phyloP scores from a whole-genome alignment of 2,329 filamentous ascomycete genomes.

The Fonsecaea nubica region DNA sequence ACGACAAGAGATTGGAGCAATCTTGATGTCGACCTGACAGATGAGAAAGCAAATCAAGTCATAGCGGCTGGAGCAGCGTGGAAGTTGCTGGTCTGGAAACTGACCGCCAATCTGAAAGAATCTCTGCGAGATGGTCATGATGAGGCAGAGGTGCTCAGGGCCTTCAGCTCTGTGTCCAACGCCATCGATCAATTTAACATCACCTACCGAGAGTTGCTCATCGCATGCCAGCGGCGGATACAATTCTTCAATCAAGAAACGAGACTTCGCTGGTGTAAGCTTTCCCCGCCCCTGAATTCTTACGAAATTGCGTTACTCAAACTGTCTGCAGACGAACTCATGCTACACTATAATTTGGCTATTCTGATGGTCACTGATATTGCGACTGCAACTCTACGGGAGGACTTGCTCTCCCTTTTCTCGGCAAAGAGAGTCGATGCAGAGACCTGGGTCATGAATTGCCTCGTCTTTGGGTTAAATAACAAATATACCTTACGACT shows the following conservation, averaged over 20 bases:
- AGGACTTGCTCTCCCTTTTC: slow-evolving; percentile 41
- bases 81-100: slow-evolving; percentile 44
- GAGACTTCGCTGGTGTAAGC: slow-evolving; percentile 44
- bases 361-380: slow-evolving; percentile 43
- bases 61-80: slow-evolving; percentile 43
- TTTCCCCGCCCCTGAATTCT: neutral
- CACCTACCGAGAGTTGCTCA: slow-evolving; percentile 42
- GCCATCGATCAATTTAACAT: slow-evolving; percentile 43
- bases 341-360: slow-evolving; percentile 43
- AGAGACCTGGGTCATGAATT: slow-evolving; percentile 42
- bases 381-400: slow-evolving; percentile 40
- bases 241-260: slow-evolving; percentile 44
- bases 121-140: slow-evolving; percentile 44
- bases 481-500: slow-evolving; percentile 39
- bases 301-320: slow-evolving; percentile 1
- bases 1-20: slow-evolving; percentile 41
- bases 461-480: slow-evolving; percentile 43
- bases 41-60: slow-evolving; percentile 44
- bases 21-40: slow-evolving; percentile 40
- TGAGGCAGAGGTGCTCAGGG: slow-evolving; percentile 42
- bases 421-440: slow-evolving; percentile 38
- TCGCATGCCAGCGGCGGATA: slow-evolving; percentile 42
- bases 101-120: slow-evolving; percentile 44
- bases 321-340: slow-evolving; percentile 36
- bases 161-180: slow-evolving; percentile 41